Percentiles rank a stretch among this genome's conserved stretches.
Conservation (phyloP, 225 moss, liverwort and hornwort genomes). For the Pseudoscleropodium purum region DNA sequence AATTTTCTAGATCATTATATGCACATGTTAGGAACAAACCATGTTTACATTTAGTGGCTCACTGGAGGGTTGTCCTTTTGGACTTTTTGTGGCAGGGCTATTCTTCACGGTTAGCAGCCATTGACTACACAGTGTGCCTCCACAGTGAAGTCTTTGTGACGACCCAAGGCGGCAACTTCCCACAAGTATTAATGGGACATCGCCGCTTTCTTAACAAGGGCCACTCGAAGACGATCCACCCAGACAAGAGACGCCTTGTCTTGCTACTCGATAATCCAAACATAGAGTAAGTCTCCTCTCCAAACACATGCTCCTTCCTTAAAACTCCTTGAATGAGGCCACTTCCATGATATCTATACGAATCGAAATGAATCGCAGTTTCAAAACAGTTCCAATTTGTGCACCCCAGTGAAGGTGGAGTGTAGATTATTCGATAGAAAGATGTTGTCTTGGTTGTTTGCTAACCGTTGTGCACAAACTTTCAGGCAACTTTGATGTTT, state of each 20-base stretch:
- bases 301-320: too few species aligned
- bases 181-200: slow-evolving; percentile 89
- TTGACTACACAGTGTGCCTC: slow-evolving; percentile 85
- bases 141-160: slow-evolving; percentile 95
- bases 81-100: slow-evolving; percentile 36
- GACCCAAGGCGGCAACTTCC: slow-evolving; percentile 95
- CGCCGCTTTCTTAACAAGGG: slow-evolving; percentile 88
- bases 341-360: background rate
- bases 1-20: background rate
- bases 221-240: slow-evolving; percentile 87
- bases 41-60: background rate
- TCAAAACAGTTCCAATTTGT: background rate
- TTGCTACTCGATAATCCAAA: slow-evolving; percentile 61
- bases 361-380: background rate
- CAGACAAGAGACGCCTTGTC: slow-evolving; percentile 83
- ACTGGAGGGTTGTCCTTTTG: background rate
- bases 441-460: background rate
- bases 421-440: background rate
- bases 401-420: background rate
- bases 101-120: slow-evolving; percentile 81
- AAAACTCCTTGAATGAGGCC: background rate
- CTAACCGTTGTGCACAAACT: background rate
- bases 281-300: slow-evolving; percentile 36
- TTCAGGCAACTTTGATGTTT: background rate
- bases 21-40: background rate